Base-by-base conservation (phyloP, 495 filamentous ascomycete species). In the Neurospora sublineolata region DNA sequence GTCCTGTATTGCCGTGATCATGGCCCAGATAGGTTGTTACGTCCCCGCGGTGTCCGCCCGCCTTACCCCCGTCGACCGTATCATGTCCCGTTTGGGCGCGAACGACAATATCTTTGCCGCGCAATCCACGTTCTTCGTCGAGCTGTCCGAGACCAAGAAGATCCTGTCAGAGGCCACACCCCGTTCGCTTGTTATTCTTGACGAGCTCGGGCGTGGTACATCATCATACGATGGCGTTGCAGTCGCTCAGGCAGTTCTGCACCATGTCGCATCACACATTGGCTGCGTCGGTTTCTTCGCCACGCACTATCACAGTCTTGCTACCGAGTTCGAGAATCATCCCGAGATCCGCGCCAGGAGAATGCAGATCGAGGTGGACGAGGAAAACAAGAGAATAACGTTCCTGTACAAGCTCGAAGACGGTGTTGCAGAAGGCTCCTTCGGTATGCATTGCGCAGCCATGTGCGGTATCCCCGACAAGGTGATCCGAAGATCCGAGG, bases 41-140 rank as follows among this genome's bases (percentile, higher is more conserved):
- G 88, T 99, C 4, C 95, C 95, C 27, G 93, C 91, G 74, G 82
- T 84, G 37, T 92, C 92, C 8, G 95, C 95, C 11, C 87, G 85
- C n/a, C 83, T 99, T 38, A 98, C 96, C 0, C 94, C 95, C 0
- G 86, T 94, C 37, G 96, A 99, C 79, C 92, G 95, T 58, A 98
- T 99, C 84, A 99, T 99, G 96, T 97, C 94, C 6, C 93, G 96
- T 30, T 91, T 99, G 0, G 96, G 96, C 16, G 96, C 96, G 67
- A 97, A 98, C 78, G 95, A 99, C 86, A 97, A 97, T 81, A 98
- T 99, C 79, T 97, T 99, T 78, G 96, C 94, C 30, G 93, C 94
- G 3, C 96, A 99, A 81, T 94, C 91, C 33, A 99, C 95, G 38
- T 99, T 99, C 87, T 97, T 99, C 79, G 94, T 99, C 67, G 95